Evolutionary conservation across 495 filamentous ascomycete genomes (phyloP), one percentile per base, ranked within the genome.

Genomic region (Aspergillus carlsbadensis): DNA sequence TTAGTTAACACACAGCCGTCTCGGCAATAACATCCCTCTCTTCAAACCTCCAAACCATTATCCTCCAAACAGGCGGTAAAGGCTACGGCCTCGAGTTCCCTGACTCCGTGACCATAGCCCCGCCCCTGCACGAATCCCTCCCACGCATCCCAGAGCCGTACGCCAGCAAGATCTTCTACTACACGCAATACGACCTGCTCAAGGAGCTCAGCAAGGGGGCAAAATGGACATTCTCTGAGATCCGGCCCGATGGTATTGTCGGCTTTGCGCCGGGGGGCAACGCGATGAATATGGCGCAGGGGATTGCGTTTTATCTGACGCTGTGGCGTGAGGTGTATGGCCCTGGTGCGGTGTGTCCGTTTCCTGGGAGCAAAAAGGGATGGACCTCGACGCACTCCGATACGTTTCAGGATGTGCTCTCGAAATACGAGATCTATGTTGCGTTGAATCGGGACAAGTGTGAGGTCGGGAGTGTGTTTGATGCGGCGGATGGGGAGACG

Each of bases 231-330:
- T 77, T 67, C 56, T 70, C 58, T 15, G 75, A 78, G 44, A 68
- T 78, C 49, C 64, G 73, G 8, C 75, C 76, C 0, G 75, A 78
- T 50, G 66, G 58, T 0, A 70, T 78, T 29, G 65, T 80, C 11
- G 76, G 76, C 0, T 78, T 78, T 46, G 69, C 66, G 10, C 76
- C 76, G 0, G 56, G 62, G 14, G 58, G 59, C 31, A 79, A 77
- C 48, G 67, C 66, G 5, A 75, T 75, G 70, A 72, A 72, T 54
- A 59, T 76, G 24, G 73, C 69, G 0, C 60, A 74, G 36, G 67
- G 66, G 13, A 60, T 78, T 20, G 77, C 62, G 0, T 48, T 75
- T 3, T 78, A 66, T 43, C 59, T 78, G 5, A 58, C 64, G 8
- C 59, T 76, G 10, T 75, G 66, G 29, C 50, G 58, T 1, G 57